Conservation (phyloP, 2,329 filamentous ascomycete species). For the Juglanconis sp. region DNA sequence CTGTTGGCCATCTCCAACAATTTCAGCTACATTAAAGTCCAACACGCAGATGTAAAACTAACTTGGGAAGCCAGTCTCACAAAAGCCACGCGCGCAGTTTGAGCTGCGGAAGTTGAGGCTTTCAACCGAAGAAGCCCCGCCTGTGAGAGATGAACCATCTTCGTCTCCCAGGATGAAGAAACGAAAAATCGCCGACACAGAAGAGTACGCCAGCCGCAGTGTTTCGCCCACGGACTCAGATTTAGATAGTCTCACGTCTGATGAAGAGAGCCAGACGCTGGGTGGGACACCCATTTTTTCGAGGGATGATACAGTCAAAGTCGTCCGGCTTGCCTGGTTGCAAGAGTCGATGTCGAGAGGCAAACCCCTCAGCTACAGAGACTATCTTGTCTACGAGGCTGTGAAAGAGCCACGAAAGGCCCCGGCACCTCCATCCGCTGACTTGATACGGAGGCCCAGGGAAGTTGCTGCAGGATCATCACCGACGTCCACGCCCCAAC, state of each 20-base stretch:
- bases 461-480: slow-evolving; percentile 6
- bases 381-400: slow-evolving; percentile 56
- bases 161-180: slow-evolving; percentile 26
- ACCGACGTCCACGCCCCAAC: background rate
- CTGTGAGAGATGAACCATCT: background rate
- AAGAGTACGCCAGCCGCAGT: slow-evolving; percentile 1
- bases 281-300: background rate
- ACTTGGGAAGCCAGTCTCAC: slow-evolving; percentile 42
- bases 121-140: slow-evolving; percentile 47
- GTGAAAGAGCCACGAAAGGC: slow-evolving; percentile 22
- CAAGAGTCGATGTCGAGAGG: slow-evolving; percentile 47
- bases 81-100: slow-evolving; percentile 68
- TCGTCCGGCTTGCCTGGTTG: slow-evolving; percentile 60
- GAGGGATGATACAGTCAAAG: slow-evolving; percentile 32
- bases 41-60: background rate
- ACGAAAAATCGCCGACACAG: slow-evolving; percentile 20
- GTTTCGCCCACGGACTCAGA: slow-evolving; percentile 27
- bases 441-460: slow-evolving; percentile 7
- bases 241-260: slow-evolving; percentile 14
- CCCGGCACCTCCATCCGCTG: slow-evolving; percentile 7
- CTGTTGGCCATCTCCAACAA: too few relatives aligned
- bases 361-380: slow-evolving; percentile 42
- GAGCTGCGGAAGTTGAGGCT: slow-evolving; percentile 71
- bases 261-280: background rate
- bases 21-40: too few relatives aligned